Conservation (phyloP, 306 rosid genomes). For the Trifolium fragiferum region DNA sequence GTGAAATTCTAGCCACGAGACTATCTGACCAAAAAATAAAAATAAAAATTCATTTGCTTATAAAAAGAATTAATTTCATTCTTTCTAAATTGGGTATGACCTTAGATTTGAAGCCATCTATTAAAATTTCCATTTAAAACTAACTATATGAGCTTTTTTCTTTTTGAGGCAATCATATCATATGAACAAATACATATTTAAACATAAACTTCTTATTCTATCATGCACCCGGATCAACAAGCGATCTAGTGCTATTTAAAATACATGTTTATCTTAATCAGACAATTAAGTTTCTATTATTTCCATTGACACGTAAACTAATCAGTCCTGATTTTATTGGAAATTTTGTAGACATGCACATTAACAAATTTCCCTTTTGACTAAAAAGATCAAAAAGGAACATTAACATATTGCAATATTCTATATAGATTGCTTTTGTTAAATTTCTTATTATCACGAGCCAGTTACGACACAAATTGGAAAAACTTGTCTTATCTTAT, state of each 20-base stretch:
- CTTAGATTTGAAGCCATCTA: neutral
- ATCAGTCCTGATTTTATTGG: slow-evolving; percentile 27
- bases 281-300: neutral
- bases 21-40: too few relatives aligned
- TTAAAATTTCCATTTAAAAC: neutral
- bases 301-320: slow-evolving; percentile 46
- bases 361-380: slow-evolving; percentile 44
- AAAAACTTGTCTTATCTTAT: neutral
- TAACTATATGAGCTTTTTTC: neutral
- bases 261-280: slow-evolving; percentile 35
- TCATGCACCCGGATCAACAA: slow-evolving; percentile 33
- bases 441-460: slow-evolving; percentile 33
- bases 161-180: neutral
- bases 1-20: too few relatives aligned
- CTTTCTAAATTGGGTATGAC: neutral
- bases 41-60: too few relatives aligned
- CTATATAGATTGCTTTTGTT: slow-evolving; percentile 38
- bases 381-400: slow-evolving; percentile 30
- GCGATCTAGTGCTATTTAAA: slow-evolving; percentile 34
- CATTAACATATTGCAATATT: slow-evolving; percentile 32
- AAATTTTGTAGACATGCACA: slow-evolving; percentile 55
- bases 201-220: slow-evolving; percentile 10
- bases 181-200: slow-evolving; percentile 18
- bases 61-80: too few relatives aligned
- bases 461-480: slow-evolving; percentile 24